Base-by-base conservation (phyloP, 2,329 filamentous ascomycete species). In the Cladophialophora immunda region DNA sequence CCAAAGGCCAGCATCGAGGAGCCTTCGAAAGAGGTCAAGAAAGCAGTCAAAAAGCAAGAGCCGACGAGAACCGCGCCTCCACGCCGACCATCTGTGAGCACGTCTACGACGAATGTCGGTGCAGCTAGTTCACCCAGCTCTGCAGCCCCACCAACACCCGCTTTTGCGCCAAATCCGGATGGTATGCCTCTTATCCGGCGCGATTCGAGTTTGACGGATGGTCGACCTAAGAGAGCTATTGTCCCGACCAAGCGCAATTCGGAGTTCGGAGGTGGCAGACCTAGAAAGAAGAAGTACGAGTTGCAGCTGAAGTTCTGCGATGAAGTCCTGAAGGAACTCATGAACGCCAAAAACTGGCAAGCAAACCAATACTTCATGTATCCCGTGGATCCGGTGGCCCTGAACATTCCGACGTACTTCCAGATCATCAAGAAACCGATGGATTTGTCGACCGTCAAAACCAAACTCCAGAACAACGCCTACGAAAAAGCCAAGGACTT, bases 401-500 rank as follows among this genome's bases (percentile, higher is more conserved):
- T 98, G 62, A 93, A 94, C 76, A 97, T 98, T 67, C 95, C 95
- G 0, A 90, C 91, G 27, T 99, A 99, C 77, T 92, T 95, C 77
- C 93, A 91, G 74, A 84, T 98, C 68, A 93, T 99, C 81, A 98
- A 97, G 83, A 93, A 94, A 77, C 95, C 95, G 0, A 99, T 98
- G 94, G 94, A 99, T 77, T 84, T 97, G 58, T 84, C 86, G 17
- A 97, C 92, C n/a, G 91, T 97, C 75, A 84, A 87, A 38, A 84
- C 85, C 50, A 96, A 96, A 79, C 84, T 97, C 47, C 88, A 90
- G 72, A 84, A 84, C 13, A 93, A 93, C 29, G 87, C 93, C 64
- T 98, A 98, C 75, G 86, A 88, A 71, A 92, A 86, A 64, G 85
- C 92, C 0, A 93, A 93, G 77, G 94, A 97, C 54, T 93, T 98